Conservation (phyloP, 2,329 filamentous ascomycete species). For the Colletotrichum sp. region DNA sequence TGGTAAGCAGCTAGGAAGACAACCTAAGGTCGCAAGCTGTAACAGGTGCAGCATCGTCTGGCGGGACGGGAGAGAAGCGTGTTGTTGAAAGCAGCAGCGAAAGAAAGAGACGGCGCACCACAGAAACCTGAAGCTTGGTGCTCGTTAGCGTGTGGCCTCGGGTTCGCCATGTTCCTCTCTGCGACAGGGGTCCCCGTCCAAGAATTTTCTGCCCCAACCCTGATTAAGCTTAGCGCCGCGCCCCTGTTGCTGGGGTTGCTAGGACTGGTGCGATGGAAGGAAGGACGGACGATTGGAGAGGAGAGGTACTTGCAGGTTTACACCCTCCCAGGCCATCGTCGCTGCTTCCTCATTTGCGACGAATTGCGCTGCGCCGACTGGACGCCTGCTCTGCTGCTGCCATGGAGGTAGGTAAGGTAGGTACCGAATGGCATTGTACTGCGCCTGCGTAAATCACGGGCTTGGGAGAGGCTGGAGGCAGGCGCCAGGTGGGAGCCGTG, state of each 20-base stretch:
- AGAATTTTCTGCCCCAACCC: background rate
- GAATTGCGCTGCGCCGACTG: background rate
- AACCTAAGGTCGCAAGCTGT: background rate
- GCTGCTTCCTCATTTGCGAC: conserved; percentile 8
- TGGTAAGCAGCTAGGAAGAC: background rate
- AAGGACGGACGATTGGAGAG: background rate
- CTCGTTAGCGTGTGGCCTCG: background rate
- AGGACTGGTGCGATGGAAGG: background rate
- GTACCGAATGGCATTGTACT: background rate
- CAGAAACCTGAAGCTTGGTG: conserved; percentile 14
- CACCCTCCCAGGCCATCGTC: background rate
- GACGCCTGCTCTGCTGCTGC: background rate
- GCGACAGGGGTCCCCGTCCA: conserved; percentile 7
- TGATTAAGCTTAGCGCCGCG: background rate
- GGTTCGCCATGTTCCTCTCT: conserved; percentile 11
- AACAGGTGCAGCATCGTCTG: background rate
- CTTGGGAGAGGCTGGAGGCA: background rate
- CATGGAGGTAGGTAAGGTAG: background rate
- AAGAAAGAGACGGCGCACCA: background rate
- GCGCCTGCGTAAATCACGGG: background rate
- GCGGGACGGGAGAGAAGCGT: background rate
- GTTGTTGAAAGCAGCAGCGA: background rate
- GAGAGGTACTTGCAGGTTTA: background rate
- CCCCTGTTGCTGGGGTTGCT: conserved; percentile 13
- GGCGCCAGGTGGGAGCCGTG: conserved; percentile 4